Conservation (phyloP, 164 flowering plant genomes). For the Stephania japonica region DNA sequence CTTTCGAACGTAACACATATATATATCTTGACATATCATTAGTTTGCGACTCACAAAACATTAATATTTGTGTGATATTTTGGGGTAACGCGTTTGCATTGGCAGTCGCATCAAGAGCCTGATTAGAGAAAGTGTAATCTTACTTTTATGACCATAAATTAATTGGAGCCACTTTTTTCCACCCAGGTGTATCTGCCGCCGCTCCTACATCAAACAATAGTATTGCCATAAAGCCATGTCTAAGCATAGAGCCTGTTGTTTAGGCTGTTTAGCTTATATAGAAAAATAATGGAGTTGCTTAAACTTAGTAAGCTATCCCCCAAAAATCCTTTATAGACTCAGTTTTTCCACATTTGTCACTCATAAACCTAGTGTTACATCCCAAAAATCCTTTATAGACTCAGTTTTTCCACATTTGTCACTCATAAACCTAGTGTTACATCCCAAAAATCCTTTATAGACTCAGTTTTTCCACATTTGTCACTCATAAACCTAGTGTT, state of each 20-base stretch:
- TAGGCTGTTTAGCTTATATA: neutral
- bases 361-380: too few species aligned
- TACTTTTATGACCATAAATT: neutral
- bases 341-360: neutral
- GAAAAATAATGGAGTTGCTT: neutral
- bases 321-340: neutral
- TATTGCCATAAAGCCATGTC: neutral
- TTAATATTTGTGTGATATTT: neutral
- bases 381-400: neutral
- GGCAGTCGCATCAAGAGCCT: neutral
- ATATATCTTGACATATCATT: neutral
- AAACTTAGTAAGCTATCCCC: neutral
- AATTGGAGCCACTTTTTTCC: neutral
- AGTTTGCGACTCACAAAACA: neutral
- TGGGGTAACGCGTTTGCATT: neutral
- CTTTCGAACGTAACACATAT: neutral
- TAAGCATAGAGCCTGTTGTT: neutral
- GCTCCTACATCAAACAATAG: slow-evolving; percentile 1
- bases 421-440: too few species aligned
- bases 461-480: neutral
- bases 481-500: neutral
- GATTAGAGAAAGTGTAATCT: neutral
- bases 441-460: neutral
- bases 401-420: neutral
- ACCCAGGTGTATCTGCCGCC: neutral